phyloP scores from a whole-genome alignment of 352 stramenopile species.

The Phytophthora kernoviae region DNA sequence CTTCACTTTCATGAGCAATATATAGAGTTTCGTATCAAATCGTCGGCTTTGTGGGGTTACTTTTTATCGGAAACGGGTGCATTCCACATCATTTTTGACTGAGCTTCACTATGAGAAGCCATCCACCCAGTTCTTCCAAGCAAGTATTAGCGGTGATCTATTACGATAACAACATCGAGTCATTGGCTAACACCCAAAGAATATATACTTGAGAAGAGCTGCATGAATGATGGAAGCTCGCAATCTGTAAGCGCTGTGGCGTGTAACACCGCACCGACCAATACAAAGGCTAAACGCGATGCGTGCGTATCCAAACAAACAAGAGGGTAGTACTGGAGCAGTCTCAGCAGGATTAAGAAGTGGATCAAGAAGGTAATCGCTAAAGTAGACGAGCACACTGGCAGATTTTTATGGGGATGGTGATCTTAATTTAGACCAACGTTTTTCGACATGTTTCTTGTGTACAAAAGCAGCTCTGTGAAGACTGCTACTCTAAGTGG shows the following conservation, averaged over 20 bases:
- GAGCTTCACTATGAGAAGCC: neutral
- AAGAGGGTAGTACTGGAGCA: neutral
- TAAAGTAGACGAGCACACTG: neutral
- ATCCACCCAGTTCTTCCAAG: neutral
- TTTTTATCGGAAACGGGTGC: no score
- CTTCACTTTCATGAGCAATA: no score
- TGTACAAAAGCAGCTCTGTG: neutral
- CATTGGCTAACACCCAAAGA: no score
- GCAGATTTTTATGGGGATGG: neutral
- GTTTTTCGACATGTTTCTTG: constrained; percentile 1
- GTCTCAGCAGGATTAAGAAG: neutral
- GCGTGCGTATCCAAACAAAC: neutral
- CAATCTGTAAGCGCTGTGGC: no score
- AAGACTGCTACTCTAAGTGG: constrained; percentile 4
- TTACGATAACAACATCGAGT: neutral
- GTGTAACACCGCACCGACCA: no score
- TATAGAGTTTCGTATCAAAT: no score
- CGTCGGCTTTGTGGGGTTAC: no score
- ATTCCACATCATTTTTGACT: neutral
- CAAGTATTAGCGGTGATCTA: neutral
- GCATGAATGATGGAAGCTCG: no score
- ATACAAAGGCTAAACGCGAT: neutral
- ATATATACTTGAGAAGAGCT: no score
- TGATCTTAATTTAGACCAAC: neutral
- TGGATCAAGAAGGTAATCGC: neutral